Evolutionary conservation across 2,329 filamentous ascomycete species (phyloP).

Genomic region (Hymenoscyphus linearis): DNA sequence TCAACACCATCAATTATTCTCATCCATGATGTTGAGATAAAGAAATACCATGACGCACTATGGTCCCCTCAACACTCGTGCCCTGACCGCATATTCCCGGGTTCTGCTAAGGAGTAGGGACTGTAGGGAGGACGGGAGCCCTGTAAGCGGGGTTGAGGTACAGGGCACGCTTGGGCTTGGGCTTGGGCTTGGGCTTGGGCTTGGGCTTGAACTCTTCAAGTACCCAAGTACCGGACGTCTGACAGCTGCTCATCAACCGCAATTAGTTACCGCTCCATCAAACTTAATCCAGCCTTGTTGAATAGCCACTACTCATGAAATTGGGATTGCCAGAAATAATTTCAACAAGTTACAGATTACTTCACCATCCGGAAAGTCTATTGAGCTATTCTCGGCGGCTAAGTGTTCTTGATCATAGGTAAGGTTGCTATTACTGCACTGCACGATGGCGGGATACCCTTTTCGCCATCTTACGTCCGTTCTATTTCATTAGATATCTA

Average conservation of each 20-base stretch:
- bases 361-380: no score
- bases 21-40: background rate
- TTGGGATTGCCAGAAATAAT: background rate
- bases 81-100: background rate
- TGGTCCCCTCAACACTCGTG: no score
- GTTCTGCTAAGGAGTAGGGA: background rate
- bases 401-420: no score
- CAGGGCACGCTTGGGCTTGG: no score
- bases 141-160: background rate
- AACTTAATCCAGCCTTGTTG: background rate
- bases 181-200: no score
- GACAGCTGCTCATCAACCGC: background rate
- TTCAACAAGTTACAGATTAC: background rate
- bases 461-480: background rate
- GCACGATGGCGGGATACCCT: background rate
- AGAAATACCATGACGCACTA: background rate
- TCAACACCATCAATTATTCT: background rate
- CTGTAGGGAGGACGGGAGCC: background rate
- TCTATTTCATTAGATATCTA: background rate
- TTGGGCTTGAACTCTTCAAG: no score
- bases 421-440: background rate
- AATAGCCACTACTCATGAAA: background rate
- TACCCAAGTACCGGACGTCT: background rate
- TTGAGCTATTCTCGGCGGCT: no score
- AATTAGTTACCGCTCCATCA: background rate